Conservation (phyloP, 2,329 filamentous ascomycete species). For the Didymella glomerata region DNA sequence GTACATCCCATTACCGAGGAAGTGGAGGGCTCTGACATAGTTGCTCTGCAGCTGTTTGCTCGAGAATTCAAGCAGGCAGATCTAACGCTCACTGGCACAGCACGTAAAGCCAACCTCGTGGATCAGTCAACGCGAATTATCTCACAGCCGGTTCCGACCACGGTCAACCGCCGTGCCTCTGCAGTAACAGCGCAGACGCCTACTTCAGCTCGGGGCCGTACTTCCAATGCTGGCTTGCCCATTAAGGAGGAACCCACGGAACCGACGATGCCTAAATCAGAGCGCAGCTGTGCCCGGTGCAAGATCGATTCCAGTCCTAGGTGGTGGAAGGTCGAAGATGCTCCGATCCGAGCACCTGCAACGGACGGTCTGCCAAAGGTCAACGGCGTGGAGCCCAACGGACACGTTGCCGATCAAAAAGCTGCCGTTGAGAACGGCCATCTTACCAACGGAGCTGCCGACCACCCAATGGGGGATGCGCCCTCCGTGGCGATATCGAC, state of each 20-base stretch:
- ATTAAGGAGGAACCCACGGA: slow-evolving; percentile 51
- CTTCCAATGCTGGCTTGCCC: slow-evolving; percentile 46
- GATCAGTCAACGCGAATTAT: slow-evolving; percentile 66
- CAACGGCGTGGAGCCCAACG: slow-evolving; percentile 35
- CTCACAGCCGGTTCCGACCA: slow-evolving; percentile 41
- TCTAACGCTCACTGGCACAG: slow-evolving; percentile 85
- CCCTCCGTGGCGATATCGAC: slow-evolving; percentile 33
- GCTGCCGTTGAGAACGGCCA: slow-evolving; percentile 29
- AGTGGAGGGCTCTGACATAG: slow-evolving; percentile 74
- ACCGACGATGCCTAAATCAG: slow-evolving; percentile 37
- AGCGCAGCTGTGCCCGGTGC: slow-evolving; percentile 56
- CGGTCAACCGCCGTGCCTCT: slow-evolving; percentile 53
- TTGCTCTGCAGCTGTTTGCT: slow-evolving; percentile 84
- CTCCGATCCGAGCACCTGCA: slow-evolving; percentile 20
- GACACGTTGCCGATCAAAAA: slow-evolving; percentile 26
- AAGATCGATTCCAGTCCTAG: slow-evolving; percentile 74
- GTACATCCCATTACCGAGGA: slow-evolving; percentile 82
- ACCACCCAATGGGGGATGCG: slow-evolving; percentile 45
- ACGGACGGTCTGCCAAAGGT: slow-evolving; percentile 33
- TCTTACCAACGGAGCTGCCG: slow-evolving; percentile 32
- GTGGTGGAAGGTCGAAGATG: slow-evolving; percentile 54
- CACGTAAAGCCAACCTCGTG: slow-evolving; percentile 86
- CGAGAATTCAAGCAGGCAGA: slow-evolving; percentile 96
- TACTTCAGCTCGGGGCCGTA: slow-evolving; percentile 46
- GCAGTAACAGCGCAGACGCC: slow-evolving; percentile 45